Conservation (phyloP, 2,329 filamentous ascomycete genomes). For the Fusarium acutatum region DNA sequence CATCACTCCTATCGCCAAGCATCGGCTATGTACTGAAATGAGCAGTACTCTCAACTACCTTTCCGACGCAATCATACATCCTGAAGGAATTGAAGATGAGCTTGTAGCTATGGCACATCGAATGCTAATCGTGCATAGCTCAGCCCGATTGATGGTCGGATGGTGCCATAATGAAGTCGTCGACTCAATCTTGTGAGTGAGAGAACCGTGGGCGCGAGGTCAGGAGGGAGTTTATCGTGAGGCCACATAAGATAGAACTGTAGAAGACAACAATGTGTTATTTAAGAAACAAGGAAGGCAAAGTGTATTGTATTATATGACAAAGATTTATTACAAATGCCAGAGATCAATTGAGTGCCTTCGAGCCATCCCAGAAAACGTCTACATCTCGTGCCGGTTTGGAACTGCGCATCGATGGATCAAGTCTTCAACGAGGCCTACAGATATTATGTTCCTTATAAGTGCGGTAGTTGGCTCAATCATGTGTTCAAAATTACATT, state of each 20-base stretch:
- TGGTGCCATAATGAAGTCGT: too few relatives aligned
- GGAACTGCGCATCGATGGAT: neutral
- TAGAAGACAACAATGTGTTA: accelerated
- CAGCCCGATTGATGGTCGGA: neutral
- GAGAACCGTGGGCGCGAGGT: accelerated
- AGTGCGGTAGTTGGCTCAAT: too few relatives aligned
- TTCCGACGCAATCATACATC: neutral
- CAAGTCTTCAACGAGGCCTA: accelerated
- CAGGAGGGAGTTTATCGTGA: neutral
- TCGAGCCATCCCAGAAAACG: neutral
- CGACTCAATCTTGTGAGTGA: neutral
- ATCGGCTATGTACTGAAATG: too few relatives aligned
- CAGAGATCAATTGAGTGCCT: neutral
- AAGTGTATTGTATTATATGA: neutral
- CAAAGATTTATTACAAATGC: neutral
- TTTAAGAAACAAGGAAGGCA: neutral
- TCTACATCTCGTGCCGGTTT: neutral
- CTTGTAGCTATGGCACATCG: neutral
- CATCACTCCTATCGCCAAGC: too few relatives aligned
- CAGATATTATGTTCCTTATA: neutral
- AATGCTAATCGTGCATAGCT: neutral
- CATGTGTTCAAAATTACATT: accelerated
- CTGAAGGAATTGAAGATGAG: neutral
- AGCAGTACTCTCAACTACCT: neutral
- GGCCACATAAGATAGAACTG: neutral